Base-by-base conservation (phyloP, 2,329 filamentous ascomycete genomes). In the Pezicula carpinea region DNA sequence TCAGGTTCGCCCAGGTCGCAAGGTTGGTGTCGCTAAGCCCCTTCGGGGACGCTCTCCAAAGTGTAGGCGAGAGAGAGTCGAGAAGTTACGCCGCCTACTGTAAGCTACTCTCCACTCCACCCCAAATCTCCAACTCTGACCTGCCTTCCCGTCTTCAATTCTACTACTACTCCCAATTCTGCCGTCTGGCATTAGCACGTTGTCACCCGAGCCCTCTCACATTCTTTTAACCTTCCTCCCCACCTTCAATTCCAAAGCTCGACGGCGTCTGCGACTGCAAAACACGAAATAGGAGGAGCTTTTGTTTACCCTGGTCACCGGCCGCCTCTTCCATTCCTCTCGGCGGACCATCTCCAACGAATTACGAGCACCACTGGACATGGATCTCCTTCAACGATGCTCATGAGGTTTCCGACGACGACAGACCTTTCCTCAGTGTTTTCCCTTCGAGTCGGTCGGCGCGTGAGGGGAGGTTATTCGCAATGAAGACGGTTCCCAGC, bases 401-500 rank as follows among this genome's bases (percentile, higher is more conserved):
- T 57, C 46, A 52, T 61, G 59, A 59, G 46, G 43, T 53, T 43
- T 40, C 49, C 39, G 33, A 53, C 48, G 39, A 48, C 47, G 47
- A 54, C 55, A 43, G 55, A 32, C 43, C 22, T 54, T 52, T 51
- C 47, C 41, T 50, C 46, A 47, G 48, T 53, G 40, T 47, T 58
- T 56, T 53, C 49, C 43, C 53, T 55, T 52, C 45, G 39, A 40
- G 41, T 52, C 46, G 47, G 54, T 47, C 42, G 46, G 52, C 48
- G 52, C 49, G 48, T 42, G 21, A 47, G 52, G 49, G 48, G 48
- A 46, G 26, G 39, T 42, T 39, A 40, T 41, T 51, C 52, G 55
- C 44, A 44, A 63, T 63, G 61, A 62, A 62, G 54, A 62, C 61
- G 19, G 46, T 63, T 47, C 59, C 61, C 42, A 61, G 59, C 48